phyloP scores from a whole-genome alignment of 2,329 filamentous ascomycete species.

The Colletotrichum echinochloae region DNA sequence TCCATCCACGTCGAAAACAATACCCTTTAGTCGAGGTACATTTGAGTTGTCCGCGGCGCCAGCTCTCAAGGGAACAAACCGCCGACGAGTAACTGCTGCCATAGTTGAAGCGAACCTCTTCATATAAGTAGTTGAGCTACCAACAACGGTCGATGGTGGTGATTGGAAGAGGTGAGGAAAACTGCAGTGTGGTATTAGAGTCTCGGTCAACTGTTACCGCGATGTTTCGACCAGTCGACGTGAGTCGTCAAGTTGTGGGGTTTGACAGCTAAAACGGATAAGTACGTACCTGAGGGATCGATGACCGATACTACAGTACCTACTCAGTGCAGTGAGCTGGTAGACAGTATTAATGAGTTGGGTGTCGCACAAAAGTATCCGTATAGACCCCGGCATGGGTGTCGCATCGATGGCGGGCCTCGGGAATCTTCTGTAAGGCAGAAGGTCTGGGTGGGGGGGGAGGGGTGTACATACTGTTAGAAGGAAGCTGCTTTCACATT shows the following conservation, averaged over 20 bases:
- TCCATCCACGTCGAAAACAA: constrained; percentile 94
- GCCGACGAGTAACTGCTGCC: constrained; percentile 54
- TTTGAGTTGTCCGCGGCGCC: constrained; percentile 48
- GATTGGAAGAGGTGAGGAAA: not conserved
- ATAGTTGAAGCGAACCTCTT: constrained; percentile 56
- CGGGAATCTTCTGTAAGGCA: constrained; percentile 26
- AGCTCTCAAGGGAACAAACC: constrained; percentile 68
- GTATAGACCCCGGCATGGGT: constrained; percentile 8
- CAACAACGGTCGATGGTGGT: not conserved
- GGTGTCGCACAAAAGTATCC: not conserved
- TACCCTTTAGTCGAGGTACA: constrained; percentile 64
- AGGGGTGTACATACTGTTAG: too few relatives aligned
- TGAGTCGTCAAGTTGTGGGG: constrained; percentile 9
- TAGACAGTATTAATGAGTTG: not conserved
- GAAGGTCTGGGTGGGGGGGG: constrained; percentile 8
- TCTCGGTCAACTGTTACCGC: not conserved
- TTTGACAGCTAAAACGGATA: constrained; percentile 7
- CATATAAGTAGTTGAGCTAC: constrained; percentile 15
- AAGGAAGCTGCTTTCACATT: constrained; percentile 25
- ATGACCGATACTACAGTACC: not conserved
- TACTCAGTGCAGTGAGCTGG: not conserved
- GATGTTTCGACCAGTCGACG: constrained; percentile 3
- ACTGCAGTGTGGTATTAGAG: not conserved
- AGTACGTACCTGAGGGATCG: constrained; percentile 7
- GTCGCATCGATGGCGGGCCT: constrained; percentile 20